These are phyloP conservation scores for Corylus avellana DNA, from an alignment of 306 rosid species.

Conservation along the genomic window DNA sequence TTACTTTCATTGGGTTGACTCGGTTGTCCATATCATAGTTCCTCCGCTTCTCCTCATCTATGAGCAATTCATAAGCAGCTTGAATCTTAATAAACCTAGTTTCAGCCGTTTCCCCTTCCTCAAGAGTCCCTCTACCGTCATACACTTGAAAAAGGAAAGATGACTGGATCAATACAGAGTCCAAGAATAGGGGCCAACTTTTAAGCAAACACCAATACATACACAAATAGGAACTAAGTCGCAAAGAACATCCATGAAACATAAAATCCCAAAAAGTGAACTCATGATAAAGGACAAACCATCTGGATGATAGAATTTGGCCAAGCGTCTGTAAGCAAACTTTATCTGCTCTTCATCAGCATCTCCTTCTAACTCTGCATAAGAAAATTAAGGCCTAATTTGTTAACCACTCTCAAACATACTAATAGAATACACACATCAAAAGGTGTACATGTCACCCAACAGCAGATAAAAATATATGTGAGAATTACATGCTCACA, in stretches of 20 bases:
- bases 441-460: neutral
- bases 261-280: neutral
- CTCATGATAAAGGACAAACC: slow-evolving; percentile 53
- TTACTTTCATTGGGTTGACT: slow-evolving; percentile 91
- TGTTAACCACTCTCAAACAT: neutral
- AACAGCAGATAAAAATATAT: neutral
- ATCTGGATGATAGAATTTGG: slow-evolving; percentile 96
- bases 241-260: neutral
- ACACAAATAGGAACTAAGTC: slow-evolving; percentile 6
- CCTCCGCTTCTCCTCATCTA: slow-evolving; percentile 64
- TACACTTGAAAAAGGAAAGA: slow-evolving; percentile 48
- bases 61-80: slow-evolving; percentile 93
- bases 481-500: too few relatives aligned
- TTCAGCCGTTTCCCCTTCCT: slow-evolving; percentile 95
- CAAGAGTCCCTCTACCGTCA: slow-evolving; percentile 87
- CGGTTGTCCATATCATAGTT: slow-evolving; percentile 79
- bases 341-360: slow-evolving; percentile 90
- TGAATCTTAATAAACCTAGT: slow-evolving; percentile 93
- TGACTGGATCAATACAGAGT: slow-evolving; percentile 12
- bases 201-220: neutral
- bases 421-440: neutral
- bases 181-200: neutral
- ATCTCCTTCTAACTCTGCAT: slow-evolving; percentile 72
- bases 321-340: slow-evolving; percentile 84
- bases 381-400: slow-evolving; percentile 15